phyloP scores from a whole-genome alignment of 305 asterid species.

The Fraxinus nigra region DNA sequence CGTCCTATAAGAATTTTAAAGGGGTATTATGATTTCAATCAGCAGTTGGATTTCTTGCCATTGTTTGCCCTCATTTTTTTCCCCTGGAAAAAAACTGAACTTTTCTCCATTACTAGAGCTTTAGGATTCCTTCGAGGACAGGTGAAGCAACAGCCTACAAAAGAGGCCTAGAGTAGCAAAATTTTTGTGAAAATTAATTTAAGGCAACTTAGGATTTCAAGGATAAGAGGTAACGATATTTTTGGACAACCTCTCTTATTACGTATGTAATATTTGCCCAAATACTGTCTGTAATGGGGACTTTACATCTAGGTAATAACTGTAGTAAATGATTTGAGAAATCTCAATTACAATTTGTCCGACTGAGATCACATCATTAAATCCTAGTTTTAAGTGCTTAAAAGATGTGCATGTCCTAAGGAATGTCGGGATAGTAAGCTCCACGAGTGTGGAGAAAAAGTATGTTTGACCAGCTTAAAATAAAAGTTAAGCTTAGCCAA shows the following conservation, averaged over 20 bases:
- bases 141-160: background rate
- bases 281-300: background rate
- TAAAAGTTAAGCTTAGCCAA: background rate
- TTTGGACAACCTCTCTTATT: background rate
- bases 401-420: background rate
- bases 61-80: background rate
- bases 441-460: background rate
- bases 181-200: background rate
- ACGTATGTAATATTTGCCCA: background rate
- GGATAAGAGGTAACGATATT: background rate
- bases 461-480: background rate
- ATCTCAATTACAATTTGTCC: background rate
- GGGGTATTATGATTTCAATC: background rate
- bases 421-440: background rate
- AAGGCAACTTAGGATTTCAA: background rate
- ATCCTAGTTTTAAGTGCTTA: background rate
- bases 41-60: background rate
- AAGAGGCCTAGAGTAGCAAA: background rate
- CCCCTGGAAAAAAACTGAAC: background rate
- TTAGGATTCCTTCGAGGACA: background rate
- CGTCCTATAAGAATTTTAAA: background rate
- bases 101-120: background rate
- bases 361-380: background rate
- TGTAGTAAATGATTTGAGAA: background rate
- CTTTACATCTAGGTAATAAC: background rate